Evolutionary conservation across 345 rosid genomes (phyloP).

Genomic region (Adansonia digitata): DNA sequence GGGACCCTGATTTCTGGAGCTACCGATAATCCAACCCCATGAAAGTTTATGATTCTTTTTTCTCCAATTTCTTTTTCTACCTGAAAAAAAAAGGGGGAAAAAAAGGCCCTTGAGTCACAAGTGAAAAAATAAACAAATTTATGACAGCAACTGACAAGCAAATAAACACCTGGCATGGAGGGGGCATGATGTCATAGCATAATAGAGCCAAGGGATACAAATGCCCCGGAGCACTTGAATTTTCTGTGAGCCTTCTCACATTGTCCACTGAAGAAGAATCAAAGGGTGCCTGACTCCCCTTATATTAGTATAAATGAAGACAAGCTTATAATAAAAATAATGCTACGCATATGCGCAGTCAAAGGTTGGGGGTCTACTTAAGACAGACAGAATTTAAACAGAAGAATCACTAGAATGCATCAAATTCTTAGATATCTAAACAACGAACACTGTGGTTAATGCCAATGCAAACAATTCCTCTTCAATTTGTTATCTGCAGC

Average conservation of each 20-base stretch:
- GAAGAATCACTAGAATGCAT: too few species aligned
- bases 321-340: conserved; percentile 9
- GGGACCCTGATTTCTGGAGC: too few species aligned
- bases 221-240: conserved; percentile 81
- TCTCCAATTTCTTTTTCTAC: conserved; percentile 96
- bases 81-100: conserved; percentile 39
- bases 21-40: conserved; percentile 69
- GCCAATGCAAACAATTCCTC: too few species aligned
- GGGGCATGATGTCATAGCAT: conserved; percentile 94
- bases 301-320: conserved; percentile 32
- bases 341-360: too few species aligned
- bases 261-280: conserved; percentile 90
- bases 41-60: conserved; percentile 58
- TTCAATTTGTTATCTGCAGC: too few species aligned
- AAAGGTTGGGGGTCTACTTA: too few species aligned
- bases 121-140: neutral
- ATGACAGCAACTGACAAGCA: conserved; percentile 8
- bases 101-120: conserved; percentile 11
- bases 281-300: conserved; percentile 72
- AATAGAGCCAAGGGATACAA: conserved; percentile 71
- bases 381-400: too few species aligned
- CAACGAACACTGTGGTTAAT: too few species aligned
- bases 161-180: conserved; percentile 61
- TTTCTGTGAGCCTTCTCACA: conserved; percentile 82
- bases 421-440: too few species aligned